phyloP scores from a whole-genome alignment of 176 grass and related monocot species.

The Urochloa ruziziensis region DNA sequence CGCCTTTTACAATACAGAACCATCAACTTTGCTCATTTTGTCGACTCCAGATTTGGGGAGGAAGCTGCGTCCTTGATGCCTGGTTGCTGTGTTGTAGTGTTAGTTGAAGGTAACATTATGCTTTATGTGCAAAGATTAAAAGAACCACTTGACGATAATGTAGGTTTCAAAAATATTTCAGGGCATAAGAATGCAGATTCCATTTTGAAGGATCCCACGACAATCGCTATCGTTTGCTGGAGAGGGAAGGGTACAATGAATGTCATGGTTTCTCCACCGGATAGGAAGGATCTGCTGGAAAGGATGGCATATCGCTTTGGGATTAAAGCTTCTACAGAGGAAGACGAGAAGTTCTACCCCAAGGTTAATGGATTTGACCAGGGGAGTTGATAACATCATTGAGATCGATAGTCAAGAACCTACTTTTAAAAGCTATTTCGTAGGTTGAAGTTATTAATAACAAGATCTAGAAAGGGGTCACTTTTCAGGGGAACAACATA shows the following conservation, averaged over 20 bases:
- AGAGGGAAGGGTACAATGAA: constrained; percentile 85
- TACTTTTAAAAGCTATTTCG: too few species aligned
- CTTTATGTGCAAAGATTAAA: background rate
- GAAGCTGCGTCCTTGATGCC: constrained; percentile 51
- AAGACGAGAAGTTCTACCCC: background rate
- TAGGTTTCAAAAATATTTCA: constrained; percentile 29
- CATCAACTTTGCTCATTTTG: constrained; percentile 70
- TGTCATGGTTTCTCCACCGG: constrained; percentile 72
- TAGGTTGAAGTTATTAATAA: too few species aligned
- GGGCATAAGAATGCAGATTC: constrained; percentile 27
- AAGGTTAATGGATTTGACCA: constrained; percentile 11
- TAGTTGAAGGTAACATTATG: constrained; percentile 57
- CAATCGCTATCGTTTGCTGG: constrained; percentile 88
- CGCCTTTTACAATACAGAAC: constrained; percentile 65
- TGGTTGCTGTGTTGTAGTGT: constrained; percentile 79
- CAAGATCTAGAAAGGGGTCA: too few species aligned
- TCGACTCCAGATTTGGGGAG: constrained; percentile 44
- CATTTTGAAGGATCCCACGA: constrained; percentile 45
- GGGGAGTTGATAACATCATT: background rate
- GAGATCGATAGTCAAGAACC: constrained; percentile 1
- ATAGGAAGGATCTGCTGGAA: constrained; percentile 82
- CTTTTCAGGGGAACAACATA: too few species aligned
- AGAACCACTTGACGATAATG: background rate
- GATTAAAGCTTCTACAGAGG: background rate
- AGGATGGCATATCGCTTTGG: constrained; percentile 53